Percentiles rank a stretch among this genome's conserved stretches.
Evolutionary conservation across 2,329 filamentous ascomycete genomes (phyloP).

Genomic region (Fusarium xyrophilum): DNA sequence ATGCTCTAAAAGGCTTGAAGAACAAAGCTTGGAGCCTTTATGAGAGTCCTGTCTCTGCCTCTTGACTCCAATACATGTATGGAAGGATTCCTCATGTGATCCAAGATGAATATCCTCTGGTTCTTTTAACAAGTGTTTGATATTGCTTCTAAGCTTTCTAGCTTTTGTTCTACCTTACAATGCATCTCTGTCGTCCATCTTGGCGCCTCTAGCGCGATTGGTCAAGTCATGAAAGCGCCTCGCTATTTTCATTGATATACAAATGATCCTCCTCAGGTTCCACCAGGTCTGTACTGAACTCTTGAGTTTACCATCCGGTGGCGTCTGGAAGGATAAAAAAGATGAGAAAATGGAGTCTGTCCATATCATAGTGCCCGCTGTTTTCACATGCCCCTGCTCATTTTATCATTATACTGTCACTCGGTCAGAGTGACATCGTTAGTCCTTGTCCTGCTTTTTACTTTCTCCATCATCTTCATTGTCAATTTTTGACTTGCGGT

Average conservation of each 20-base stretch:
- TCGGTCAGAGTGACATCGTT: neutral
- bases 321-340: constrained; percentile 6
- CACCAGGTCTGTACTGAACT: constrained; percentile 4
- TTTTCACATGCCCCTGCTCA: constrained; percentile 7
- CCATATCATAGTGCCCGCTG: constrained; percentile 33
- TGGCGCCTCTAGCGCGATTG: constrained; percentile 25
- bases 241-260: constrained; percentile 34
- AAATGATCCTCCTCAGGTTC: constrained; percentile 13
- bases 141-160: constrained; percentile 12
- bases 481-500: constrained; percentile 43
- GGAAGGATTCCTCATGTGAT: neutral
- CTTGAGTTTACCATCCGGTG: constrained; percentile 5
- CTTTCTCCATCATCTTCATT: constrained; percentile 13
- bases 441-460: constrained; percentile 7
- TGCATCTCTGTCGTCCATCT: constrained; percentile 24
- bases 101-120: neutral
- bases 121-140: neutral
- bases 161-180: constrained; percentile 12
- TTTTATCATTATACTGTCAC: constrained; percentile 27
- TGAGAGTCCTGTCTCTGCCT: neutral
- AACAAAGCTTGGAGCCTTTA: neutral
- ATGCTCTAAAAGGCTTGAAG: neutral
- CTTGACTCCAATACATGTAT: neutral
- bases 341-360: constrained; percentile 23
- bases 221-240: constrained; percentile 33